phyloP scores from a whole-genome alignment of 1,139 yeast species.

The Debaryomyces sp. region DNA sequence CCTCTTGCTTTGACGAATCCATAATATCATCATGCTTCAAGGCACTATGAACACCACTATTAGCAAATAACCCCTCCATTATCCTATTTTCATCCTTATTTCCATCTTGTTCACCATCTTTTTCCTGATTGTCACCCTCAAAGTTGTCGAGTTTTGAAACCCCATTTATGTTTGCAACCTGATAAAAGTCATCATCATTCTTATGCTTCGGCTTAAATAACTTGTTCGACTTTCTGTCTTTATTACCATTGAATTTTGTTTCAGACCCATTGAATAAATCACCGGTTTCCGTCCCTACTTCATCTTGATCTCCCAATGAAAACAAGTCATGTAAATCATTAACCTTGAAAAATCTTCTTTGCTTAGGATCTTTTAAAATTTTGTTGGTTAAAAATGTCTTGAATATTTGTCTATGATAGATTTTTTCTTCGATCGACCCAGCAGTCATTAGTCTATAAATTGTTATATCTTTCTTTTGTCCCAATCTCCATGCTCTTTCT shows the following conservation, averaged over 20 bases:
- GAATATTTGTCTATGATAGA: conserved; percentile 94
- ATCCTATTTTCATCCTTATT: conserved; percentile 54
- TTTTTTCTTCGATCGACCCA: conserved; percentile 95
- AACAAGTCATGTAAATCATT: conserved; percentile 91
- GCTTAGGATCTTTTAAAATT: conserved; percentile 93
- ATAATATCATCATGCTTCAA: conserved; percentile 80
- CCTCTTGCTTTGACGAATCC: conserved; percentile 52
- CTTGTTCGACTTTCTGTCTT: conserved; percentile 26
- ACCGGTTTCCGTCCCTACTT: conserved; percentile 66
- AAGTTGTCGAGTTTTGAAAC: conserved; percentile 55
- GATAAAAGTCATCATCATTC: conserved; percentile 57
- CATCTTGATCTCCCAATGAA: conserved; percentile 75
- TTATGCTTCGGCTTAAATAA: conserved; percentile 28
- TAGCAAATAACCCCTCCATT: conserved; percentile 74
- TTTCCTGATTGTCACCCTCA: conserved; percentile 32
- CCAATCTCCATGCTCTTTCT: conserved; percentile 96
- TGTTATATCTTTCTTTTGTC: conserved; percentile 92
- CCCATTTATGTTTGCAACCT: conserved; percentile 57
- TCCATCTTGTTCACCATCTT: conserved; percentile 25
- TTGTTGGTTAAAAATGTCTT: conserved; percentile 93
- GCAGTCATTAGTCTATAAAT: conserved; percentile 92
- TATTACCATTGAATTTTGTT: conserved; percentile 31
- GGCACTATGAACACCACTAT: conserved; percentile 74
- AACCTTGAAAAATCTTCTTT: conserved; percentile 86
- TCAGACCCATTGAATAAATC: conserved; percentile 62